Conservation (phyloP, 2,329 filamentous ascomycete species). For the Allantophomopsis cytisporea region DNA sequence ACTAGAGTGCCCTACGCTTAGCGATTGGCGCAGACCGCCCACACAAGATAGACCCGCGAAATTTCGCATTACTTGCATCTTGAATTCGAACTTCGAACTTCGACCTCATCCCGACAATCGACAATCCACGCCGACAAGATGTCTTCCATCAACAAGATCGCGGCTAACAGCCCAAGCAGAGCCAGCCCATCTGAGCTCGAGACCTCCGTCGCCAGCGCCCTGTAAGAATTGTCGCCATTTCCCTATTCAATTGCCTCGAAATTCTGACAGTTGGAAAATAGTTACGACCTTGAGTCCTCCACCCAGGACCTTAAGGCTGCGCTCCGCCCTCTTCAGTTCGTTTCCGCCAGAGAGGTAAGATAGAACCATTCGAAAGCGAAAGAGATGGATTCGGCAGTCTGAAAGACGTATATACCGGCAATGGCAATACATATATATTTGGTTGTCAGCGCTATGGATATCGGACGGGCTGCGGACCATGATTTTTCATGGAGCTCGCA, state of each 20-base stretch:
- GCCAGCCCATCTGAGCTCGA: conserved; percentile 95
- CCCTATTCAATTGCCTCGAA: too few relatives aligned
- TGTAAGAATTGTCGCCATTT: conserved; percentile 22
- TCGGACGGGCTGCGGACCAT: conserved; percentile 68
- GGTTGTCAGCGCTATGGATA: conserved; percentile 20
- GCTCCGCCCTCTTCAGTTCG: conserved; percentile 95
- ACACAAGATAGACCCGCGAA: too few relatives aligned
- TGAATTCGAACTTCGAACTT: background rate
- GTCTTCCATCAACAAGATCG: conserved; percentile 92
- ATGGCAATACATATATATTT: background rate
- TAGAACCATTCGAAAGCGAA: conserved; percentile 3
- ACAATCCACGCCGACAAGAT: conserved; percentile 32
- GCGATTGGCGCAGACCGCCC: too few relatives aligned
- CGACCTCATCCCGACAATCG: background rate
- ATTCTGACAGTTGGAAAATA: too few relatives aligned
- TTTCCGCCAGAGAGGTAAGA: conserved; percentile 98
- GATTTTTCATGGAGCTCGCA: conserved; percentile 60
- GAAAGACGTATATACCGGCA: background rate
- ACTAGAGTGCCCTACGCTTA: too few relatives aligned
- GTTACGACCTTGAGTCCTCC: conserved; percentile 96
- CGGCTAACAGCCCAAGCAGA: conserved; percentile 90
- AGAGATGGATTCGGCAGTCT: conserved; percentile 2
- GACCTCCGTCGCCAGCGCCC: conserved; percentile 89
- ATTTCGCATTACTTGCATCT: too few relatives aligned
- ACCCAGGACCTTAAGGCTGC: conserved; percentile 94